phyloP scores from a whole-genome alignment of 2,329 filamentous ascomycete genomes.

The Penicillium occitanis region DNA sequence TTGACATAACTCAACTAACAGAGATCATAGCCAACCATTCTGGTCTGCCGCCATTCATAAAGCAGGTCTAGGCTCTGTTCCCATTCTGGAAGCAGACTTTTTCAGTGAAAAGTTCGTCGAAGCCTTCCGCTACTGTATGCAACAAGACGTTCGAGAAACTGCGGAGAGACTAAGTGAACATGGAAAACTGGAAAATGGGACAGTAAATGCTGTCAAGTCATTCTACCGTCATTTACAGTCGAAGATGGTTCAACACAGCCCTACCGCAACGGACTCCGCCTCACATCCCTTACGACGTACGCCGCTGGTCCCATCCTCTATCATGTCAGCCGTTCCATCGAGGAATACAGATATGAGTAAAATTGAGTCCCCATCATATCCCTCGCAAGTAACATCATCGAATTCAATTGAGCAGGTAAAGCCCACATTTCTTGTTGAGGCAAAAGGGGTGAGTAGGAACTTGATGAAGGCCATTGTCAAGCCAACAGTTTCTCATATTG shows the following conservation, averaged over 20 bases:
- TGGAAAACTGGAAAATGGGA: neutral
- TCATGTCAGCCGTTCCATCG: neutral
- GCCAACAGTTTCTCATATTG: neutral
- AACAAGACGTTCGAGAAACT: neutral
- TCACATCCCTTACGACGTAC: too few relatives aligned
- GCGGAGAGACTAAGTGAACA: neutral
- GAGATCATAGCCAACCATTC: neutral
- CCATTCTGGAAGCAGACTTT: neutral
- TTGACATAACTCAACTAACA: neutral
- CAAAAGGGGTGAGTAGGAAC: neutral
- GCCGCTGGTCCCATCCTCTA: neutral
- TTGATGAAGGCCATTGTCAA: neutral
- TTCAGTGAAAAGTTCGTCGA: neutral
- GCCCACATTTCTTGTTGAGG: neutral
- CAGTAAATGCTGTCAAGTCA: neutral
- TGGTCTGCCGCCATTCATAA: neutral
- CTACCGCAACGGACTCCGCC: neutral
- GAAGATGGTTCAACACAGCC: neutral
- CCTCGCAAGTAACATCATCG: neutral
- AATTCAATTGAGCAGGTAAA: neutral
- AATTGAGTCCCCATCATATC: neutral
- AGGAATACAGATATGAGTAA: neutral
- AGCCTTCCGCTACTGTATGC: neutral
- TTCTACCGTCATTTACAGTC: neutral
- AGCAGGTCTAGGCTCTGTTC: neutral